Conservation (phyloP, 2,329 filamentous ascomycete genomes). For the Dactylellina parvicollis region DNA sequence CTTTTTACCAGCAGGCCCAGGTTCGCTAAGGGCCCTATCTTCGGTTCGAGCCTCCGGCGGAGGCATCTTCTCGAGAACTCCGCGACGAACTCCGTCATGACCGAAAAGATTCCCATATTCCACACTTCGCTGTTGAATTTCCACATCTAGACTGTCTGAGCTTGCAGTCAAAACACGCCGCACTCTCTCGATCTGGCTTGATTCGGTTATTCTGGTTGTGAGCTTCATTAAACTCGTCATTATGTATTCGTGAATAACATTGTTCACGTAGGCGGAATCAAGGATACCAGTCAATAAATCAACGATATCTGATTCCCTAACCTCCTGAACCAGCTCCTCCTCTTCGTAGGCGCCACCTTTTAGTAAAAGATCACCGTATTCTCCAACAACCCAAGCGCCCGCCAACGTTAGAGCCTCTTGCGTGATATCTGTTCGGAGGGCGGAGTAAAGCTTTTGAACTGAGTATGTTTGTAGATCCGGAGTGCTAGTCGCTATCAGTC, state of each 20-base stretch:
- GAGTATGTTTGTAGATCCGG: slow-evolving; percentile 95
- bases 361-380: slow-evolving; percentile 91
- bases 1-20: slow-evolving; percentile 69
- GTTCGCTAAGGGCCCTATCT: slow-evolving; percentile 86
- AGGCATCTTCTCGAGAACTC: slow-evolving; percentile 97
- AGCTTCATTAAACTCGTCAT: slow-evolving; percentile 94
- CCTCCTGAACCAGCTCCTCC: slow-evolving; percentile 75
- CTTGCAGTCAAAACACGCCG: slow-evolving; percentile 79
- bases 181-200: slow-evolving; percentile 85
- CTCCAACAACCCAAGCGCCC: slow-evolving; percentile 96
- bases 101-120: slow-evolving; percentile 96
- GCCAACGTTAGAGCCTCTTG: slow-evolving; percentile 94
- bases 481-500: slow-evolving; percentile 85
- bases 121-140: slow-evolving; percentile 94
- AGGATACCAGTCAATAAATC: slow-evolving; percentile 93
- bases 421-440: slow-evolving; percentile 94
- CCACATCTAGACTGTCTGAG: slow-evolving; percentile 88
- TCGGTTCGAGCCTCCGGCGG: slow-evolving; percentile 96
- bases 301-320: slow-evolving; percentile 84
- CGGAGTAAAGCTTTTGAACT: slow-evolving; percentile 90
- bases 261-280: slow-evolving; percentile 91
- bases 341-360: slow-evolving; percentile 91
- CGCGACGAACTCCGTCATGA: slow-evolving; percentile 84
- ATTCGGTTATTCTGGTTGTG: slow-evolving; percentile 83
- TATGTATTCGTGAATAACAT: slow-evolving; percentile 94